Evolutionary conservation across 2,329 filamentous ascomycete genomes (phyloP).

Genomic region (Aureobasidium sp.): DNA sequence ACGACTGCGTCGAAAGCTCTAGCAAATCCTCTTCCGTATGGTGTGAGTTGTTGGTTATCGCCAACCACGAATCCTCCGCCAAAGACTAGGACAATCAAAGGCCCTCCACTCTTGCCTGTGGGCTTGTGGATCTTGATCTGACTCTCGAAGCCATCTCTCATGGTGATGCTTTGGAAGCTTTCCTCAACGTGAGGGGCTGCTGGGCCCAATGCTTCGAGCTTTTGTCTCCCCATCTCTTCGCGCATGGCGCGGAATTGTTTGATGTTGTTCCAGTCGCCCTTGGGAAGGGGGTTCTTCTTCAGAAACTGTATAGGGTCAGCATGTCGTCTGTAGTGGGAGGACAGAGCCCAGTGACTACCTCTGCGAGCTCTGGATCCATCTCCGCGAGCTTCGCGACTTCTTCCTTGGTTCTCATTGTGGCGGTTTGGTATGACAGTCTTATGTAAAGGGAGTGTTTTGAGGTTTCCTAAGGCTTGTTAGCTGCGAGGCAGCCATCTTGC

Average conservation of each 20-base stretch:
- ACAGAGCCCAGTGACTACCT: neutral
- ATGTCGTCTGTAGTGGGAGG: no score
- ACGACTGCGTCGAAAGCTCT: slow-evolving; percentile 33
- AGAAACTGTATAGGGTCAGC: slow-evolving; percentile 5
- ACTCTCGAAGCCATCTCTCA: slow-evolving; percentile 30
- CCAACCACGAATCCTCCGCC: slow-evolving; percentile 26
- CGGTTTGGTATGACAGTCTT: neutral
- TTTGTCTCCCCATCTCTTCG: slow-evolving; percentile 9
- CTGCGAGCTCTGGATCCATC: slow-evolving; percentile 15
- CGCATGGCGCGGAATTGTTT: slow-evolving; percentile 12
- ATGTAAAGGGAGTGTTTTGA: neutral
- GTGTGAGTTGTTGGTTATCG: slow-evolving; percentile 22
- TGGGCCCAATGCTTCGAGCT: neutral
- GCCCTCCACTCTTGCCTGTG: slow-evolving; percentile 17
- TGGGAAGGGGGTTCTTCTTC: slow-evolving; percentile 11
- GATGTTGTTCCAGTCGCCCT: slow-evolving; percentile 14
- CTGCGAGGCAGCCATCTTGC: neutral
- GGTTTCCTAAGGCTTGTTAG: neutral
- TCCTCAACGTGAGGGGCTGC: slow-evolving; percentile 15
- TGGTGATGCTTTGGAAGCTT: slow-evolving; percentile 23
- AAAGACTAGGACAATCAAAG: slow-evolving; percentile 23
- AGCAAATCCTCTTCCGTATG: slow-evolving; percentile 20
- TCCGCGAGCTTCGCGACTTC: slow-evolving; percentile 15
- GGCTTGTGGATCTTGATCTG: slow-evolving; percentile 29
- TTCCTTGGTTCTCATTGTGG: slow-evolving; percentile 8